phyloP scores from a whole-genome alignment of 1,284 basidiomycete species.

The Rhodotorula sp. region DNA sequence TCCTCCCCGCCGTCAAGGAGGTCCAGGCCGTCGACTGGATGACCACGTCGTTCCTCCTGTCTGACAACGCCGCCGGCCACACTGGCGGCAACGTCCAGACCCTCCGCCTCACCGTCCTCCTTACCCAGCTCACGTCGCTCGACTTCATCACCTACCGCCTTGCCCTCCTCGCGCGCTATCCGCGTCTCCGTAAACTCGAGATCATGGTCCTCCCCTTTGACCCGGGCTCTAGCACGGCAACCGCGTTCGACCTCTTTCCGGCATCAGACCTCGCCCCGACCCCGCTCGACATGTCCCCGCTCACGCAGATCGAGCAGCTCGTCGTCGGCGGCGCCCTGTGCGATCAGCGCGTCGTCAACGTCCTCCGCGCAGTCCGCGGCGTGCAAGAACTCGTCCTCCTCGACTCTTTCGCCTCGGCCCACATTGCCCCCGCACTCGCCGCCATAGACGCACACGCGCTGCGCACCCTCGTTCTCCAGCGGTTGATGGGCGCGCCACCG shows the following conservation, averaged over 20 bases:
- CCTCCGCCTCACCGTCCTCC: conserved; percentile 4
- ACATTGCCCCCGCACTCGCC: conserved; percentile 16
- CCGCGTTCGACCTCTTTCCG: conserved; percentile 28
- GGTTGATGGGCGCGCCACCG: conserved; percentile 4
- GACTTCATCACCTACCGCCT: conserved; percentile 31
- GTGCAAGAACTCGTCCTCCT: background rate
- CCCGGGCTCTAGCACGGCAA: conserved; percentile 1
- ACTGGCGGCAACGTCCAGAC: background rate
- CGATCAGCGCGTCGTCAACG: conserved; percentile 20
- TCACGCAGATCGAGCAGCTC: conserved; percentile 13
- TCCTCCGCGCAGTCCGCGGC: conserved; percentile 13
- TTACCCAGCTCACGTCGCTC: conserved; percentile 8
- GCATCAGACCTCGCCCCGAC: conserved; percentile 4
- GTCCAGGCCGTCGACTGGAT: conserved; percentile 10
- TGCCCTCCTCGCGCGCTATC: conserved; percentile 8
- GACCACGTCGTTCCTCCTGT: conserved; percentile 5
- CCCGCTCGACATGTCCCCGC: conserved; percentile 19
- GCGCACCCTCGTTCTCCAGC: conserved; percentile 5
- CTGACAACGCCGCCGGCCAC: conserved; percentile 1
- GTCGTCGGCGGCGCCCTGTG: conserved; percentile 16
- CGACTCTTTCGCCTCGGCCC: conserved; percentile 27
- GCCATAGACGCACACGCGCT: background rate
- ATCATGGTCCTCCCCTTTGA: conserved; percentile 26
- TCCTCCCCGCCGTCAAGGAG: conserved; percentile 4
- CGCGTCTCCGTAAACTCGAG: conserved; percentile 1